Evolutionary conservation across 805 yeast species (phyloP).

Genomic region (Starmerella apicola): DNA sequence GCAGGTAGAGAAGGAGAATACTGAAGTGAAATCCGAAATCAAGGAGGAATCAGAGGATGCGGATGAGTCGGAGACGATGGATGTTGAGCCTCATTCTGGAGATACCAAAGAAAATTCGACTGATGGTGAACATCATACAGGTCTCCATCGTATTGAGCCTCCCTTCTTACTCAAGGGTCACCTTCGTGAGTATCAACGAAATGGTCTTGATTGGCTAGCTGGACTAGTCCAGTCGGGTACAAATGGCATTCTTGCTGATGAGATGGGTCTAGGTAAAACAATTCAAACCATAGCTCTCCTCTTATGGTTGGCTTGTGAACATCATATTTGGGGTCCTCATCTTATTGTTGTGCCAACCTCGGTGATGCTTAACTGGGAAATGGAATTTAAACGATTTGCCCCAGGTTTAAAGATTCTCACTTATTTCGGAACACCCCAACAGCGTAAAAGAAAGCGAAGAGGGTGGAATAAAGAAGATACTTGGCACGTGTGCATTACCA

Average conservation of each 20-base stretch:
- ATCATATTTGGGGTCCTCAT: slow-evolving; percentile 96
- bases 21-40: neutral
- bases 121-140: slow-evolving; percentile 4
- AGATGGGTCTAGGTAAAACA: slow-evolving; percentile 95
- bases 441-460: slow-evolving; percentile 84
- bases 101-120: slow-evolving; percentile 10
- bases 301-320: slow-evolving; percentile 83
- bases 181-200: slow-evolving; percentile 82
- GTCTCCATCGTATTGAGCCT: slow-evolving; percentile 35
- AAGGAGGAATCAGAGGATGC: slow-evolving; percentile 16
- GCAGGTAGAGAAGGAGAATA: slow-evolving; percentile 7
- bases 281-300: slow-evolving; percentile 86
- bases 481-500: slow-evolving; percentile 93
- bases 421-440: slow-evolving; percentile 93
- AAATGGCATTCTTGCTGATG: slow-evolving; percentile 95
- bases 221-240: slow-evolving; percentile 84
- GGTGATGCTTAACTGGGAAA: slow-evolving; percentile 96
- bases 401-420: slow-evolving; percentile 95
- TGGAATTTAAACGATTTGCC: slow-evolving; percentile 96
- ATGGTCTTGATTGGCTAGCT: slow-evolving; percentile 94
- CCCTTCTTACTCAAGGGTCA: slow-evolving; percentile 69
- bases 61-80: neutral
- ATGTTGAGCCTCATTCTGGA: slow-evolving; percentile 5
- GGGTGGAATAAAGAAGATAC: slow-evolving; percentile 97
- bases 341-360: slow-evolving; percentile 94